Conservation (phyloP, 768 basidiomycete species). For the Boletales sp. region DNA sequence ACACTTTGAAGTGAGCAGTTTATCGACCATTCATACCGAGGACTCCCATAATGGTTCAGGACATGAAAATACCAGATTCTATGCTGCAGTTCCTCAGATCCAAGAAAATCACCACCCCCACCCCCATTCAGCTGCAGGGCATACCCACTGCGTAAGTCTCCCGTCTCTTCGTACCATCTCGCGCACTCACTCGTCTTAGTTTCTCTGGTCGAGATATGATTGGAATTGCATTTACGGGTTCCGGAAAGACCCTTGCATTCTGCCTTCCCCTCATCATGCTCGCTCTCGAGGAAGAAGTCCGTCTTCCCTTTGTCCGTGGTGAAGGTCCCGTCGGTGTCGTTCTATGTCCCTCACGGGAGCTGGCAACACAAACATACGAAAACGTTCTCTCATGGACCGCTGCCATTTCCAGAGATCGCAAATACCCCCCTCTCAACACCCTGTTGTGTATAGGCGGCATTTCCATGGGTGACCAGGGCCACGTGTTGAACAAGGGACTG, state of each 20-base stretch:
- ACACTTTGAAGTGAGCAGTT: slow-evolving; percentile 62
- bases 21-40: neutral
- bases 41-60: slow-evolving; percentile 43
- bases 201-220: slow-evolving; percentile 97
- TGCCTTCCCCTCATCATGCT: slow-evolving; percentile 97
- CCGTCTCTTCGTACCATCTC: slow-evolving; percentile 1
- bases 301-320: slow-evolving; percentile 83
- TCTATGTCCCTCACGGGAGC: slow-evolving; percentile 94
- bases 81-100: slow-evolving; percentile 80
- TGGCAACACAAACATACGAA: slow-evolving; percentile 96
- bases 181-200: slow-evolving; percentile 37
- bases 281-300: slow-evolving; percentile 89
- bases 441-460: slow-evolving; percentile 97
- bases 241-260: slow-evolving; percentile 98
- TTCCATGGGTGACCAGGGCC: slow-evolving; percentile 96
- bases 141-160: slow-evolving; percentile 84
- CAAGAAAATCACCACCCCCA: slow-evolving; percentile 82
- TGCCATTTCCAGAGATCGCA: slow-evolving; percentile 72
- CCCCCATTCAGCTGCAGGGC: slow-evolving; percentile 97
- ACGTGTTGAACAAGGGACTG: slow-evolving; percentile 84
- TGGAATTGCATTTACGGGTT: slow-evolving; percentile 98
- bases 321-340: slow-evolving; percentile 98
- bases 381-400: slow-evolving; percentile 85
- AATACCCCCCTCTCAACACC: slow-evolving; percentile 83
- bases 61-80: slow-evolving; percentile 96